Percentiles rank a stretch among this genome's conserved stretches.
Evolutionary conservation across 2,329 filamentous ascomycete genomes (phyloP).

Genomic region (Colletotrichum sansevieriae): DNA sequence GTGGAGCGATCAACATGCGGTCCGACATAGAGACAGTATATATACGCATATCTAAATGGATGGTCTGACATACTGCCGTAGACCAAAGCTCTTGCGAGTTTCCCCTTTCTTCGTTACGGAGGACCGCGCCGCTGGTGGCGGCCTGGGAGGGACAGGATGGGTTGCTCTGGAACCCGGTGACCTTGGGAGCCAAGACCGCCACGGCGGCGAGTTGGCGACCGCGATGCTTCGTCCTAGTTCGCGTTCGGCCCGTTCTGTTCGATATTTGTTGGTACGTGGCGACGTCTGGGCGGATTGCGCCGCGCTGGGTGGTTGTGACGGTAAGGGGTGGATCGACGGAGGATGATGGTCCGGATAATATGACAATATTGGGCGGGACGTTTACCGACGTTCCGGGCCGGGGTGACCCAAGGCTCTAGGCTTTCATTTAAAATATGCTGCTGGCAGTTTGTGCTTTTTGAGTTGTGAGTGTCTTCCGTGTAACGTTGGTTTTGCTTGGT

Average conservation of each 20-base stretch:
- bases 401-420: constrained; percentile 33
- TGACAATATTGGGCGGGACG: constrained; percentile 8
- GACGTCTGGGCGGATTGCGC: constrained; percentile 23
- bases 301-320: background rate
- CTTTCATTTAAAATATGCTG: constrained; percentile 16
- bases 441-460: background rate
- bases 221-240: background rate
- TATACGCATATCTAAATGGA: constrained; percentile 10
- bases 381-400: constrained; percentile 32
- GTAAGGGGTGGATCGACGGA: constrained; percentile 23
- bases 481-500: background rate
- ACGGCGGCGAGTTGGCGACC: constrained; percentile 27
- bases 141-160: background rate
- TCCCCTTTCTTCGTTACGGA: background rate
- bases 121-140: background rate
- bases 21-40: constrained; percentile 6
- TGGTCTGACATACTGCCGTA: too few relatives aligned
- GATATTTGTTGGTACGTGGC: background rate
- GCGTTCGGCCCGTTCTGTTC: background rate
- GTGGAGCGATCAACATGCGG: background rate
- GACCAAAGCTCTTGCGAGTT: background rate
- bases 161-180: constrained; percentile 20
- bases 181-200: constrained; percentile 34
- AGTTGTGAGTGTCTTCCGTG: background rate
- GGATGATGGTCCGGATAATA: constrained; percentile 37